phyloP scores from a whole-genome alignment of 495 filamentous ascomycete genomes.

The Polyplosphaeria fusca region DNA sequence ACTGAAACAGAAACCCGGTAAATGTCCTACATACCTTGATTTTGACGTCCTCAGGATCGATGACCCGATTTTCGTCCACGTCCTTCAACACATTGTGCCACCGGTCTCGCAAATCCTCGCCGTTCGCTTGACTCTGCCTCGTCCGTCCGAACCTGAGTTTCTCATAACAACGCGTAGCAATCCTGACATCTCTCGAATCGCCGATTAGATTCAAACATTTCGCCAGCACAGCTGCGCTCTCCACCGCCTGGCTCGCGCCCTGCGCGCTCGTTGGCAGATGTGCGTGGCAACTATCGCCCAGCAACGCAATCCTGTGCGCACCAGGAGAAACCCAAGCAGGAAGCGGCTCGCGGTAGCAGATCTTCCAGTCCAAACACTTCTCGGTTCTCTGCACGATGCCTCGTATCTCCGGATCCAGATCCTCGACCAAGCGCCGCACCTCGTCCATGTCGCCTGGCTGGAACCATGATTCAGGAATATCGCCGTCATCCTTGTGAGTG shows the following conservation, averaged over 20 bases:
- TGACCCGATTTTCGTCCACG: constrained; percentile 48
- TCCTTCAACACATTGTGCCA: constrained; percentile 53
- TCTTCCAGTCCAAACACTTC: constrained; percentile 64
- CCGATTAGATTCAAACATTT: constrained; percentile 43
- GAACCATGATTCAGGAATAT: constrained; percentile 64
- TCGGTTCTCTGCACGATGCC: constrained; percentile 57
- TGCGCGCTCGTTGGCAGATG: constrained; percentile 41
- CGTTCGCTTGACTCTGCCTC: constrained; percentile 49
- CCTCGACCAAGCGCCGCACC: constrained; percentile 56
- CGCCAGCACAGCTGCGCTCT: constrained; percentile 38
- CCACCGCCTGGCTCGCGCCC: constrained; percentile 41
- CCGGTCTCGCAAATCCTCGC: constrained; percentile 52
- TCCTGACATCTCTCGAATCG: constrained; percentile 42
- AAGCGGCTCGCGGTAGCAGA: constrained; percentile 56
- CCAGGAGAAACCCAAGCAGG: constrained; percentile 37
- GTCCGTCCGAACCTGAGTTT: constrained; percentile 50
- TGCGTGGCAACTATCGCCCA: constrained; percentile 42
- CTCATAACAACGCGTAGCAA: constrained; percentile 53
- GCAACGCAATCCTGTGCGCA: constrained; percentile 39
- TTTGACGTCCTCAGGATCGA: constrained; percentile 53
- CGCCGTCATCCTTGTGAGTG: constrained; percentile 59
- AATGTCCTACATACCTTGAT: constrained; percentile 37
- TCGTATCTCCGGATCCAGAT: constrained; percentile 60
- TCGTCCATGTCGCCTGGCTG: constrained; percentile 59
- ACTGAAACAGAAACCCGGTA: no score